Conservation (phyloP, 306 rosid species). For the Sechiopsis laciniata region DNA sequence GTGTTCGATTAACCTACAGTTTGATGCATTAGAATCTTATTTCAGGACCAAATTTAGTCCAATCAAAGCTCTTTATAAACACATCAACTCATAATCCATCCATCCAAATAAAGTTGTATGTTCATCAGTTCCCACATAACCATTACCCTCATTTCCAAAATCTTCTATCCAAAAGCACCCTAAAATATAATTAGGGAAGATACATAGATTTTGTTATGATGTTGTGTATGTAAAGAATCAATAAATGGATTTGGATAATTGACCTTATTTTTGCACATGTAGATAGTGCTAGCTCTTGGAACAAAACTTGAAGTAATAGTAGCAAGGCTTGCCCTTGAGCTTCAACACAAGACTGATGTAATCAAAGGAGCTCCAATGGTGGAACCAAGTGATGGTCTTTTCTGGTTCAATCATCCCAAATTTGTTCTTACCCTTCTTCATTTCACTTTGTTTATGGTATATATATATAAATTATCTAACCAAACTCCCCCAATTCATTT, state of each 20-base stretch:
- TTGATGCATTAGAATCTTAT: too few relatives aligned
- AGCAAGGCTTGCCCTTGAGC: constrained; percentile 42
- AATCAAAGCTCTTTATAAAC: too few relatives aligned
- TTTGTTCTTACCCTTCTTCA: constrained; percentile 42
- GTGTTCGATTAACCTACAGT: too few relatives aligned
- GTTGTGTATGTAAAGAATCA: not conserved
- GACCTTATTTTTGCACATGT: not conserved
- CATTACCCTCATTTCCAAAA: too few relatives aligned
- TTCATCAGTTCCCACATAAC: too few relatives aligned
- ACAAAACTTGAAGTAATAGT: constrained; percentile 51
- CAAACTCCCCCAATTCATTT: not conserved
- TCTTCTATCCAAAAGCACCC: too few relatives aligned
- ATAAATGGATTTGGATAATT: not conserved
- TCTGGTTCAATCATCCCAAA: constrained; percentile 52
- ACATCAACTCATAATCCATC: too few relatives aligned
- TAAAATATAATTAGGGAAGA: not conserved
- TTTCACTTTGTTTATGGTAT: constrained; percentile 46
- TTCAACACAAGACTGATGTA: constrained; percentile 27
- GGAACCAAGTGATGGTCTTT: constrained; percentile 44
- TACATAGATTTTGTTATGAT: not conserved
- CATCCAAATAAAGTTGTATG: too few relatives aligned
- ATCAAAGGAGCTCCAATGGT: constrained; percentile 52
- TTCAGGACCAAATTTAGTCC: too few relatives aligned
- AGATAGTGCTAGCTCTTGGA: constrained; percentile 47
- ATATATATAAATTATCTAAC: not conserved